Evolutionary conservation across 2,329 filamentous ascomycete genomes (phyloP).

Genomic region (Chalaropsis thielavioides): DNA sequence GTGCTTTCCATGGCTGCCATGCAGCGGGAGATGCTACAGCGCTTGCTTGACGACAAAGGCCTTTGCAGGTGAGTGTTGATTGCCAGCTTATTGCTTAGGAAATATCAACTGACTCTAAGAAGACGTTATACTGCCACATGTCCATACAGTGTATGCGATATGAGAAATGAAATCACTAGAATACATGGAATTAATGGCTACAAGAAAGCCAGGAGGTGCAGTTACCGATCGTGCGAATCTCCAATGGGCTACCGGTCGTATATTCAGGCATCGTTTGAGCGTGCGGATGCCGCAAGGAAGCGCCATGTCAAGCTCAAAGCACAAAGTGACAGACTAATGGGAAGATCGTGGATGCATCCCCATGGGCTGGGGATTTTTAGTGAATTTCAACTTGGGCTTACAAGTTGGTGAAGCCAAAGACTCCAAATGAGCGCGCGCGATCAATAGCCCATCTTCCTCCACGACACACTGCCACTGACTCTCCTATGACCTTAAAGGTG

Average conservation of each 20-base stretch:
- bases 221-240: not conserved
- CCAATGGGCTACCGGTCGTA: not conserved
- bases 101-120: not conserved
- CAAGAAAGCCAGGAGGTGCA: not conserved
- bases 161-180: not conserved
- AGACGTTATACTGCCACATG: not conserved
- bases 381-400: too few relatives aligned
- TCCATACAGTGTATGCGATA: not conserved
- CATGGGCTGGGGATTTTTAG: not conserved
- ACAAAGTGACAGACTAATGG: not conserved
- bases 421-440: too few relatives aligned
- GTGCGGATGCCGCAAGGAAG: not conserved
- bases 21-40: not conserved
- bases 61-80: not conserved
- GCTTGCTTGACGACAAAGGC: not conserved
- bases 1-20: not conserved
- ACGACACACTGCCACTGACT: too few relatives aligned
- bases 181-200: not conserved
- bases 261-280: not conserved
- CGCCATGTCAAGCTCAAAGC: not conserved
- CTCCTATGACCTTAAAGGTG: too few relatives aligned
- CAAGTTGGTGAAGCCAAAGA: not conserved
- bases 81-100: not conserved
- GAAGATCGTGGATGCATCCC: not conserved
- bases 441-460: too few relatives aligned